Percentiles rank a stretch among this genome's conserved stretches.
Evolutionary conservation across 768 basidiomycete genomes (phyloP).

Genomic region (Mycena latifolia): DNA sequence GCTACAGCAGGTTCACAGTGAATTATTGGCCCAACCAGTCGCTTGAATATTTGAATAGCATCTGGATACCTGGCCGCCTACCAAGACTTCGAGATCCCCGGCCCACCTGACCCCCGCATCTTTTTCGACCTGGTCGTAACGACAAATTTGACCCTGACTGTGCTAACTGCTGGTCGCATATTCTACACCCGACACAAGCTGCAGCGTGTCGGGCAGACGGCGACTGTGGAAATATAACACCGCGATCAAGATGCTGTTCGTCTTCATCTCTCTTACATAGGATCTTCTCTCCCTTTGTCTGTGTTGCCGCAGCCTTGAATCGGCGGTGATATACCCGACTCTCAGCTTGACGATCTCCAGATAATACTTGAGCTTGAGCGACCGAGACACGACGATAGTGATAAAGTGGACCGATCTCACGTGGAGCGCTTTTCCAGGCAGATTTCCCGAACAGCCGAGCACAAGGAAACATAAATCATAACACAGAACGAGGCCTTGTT

Average conservation of each 20-base stretch:
- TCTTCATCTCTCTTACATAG: not conserved
- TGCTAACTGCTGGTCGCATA: conserved; percentile 1
- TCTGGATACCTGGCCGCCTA: not conserved
- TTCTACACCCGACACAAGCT: not conserved
- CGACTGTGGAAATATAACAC: not conserved
- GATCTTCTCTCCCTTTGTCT: not conserved
- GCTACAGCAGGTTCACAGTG: conserved; percentile 1
- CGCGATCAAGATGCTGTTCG: not conserved
- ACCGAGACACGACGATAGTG: too few relatives aligned
- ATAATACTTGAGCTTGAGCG: too few relatives aligned
- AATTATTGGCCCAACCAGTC: too few relatives aligned
- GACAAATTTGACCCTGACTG: not conserved
- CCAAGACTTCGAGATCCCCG: not conserved
- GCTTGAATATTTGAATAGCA: too few relatives aligned
- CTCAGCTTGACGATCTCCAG: not conserved
- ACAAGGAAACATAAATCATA: too few relatives aligned
- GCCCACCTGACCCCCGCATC: not conserved
- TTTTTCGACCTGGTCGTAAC: not conserved
- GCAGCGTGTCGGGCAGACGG: not conserved
- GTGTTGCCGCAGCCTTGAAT: not conserved
- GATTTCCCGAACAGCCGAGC: too few relatives aligned
- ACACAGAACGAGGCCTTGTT: too few relatives aligned
- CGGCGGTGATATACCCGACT: not conserved
- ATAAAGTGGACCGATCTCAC: too few relatives aligned
- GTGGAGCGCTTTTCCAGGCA: too few relatives aligned